phyloP scores from a whole-genome alignment of 108 stramenopile genomes.

The Nitzschia palea region DNA sequence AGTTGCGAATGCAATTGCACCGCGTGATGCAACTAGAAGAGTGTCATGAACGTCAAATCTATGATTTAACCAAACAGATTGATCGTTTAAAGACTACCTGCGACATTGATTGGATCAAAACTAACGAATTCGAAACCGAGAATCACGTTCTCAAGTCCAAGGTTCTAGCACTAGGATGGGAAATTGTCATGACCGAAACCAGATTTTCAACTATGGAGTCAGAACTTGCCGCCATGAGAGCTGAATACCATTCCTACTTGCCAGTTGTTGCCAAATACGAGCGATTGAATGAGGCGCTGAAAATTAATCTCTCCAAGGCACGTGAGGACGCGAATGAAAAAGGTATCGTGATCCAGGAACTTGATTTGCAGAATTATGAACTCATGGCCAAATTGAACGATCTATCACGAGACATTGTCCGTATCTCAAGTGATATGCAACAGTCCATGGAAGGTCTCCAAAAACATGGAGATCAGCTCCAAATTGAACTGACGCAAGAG shows the following conservation, averaged over 20 bases:
- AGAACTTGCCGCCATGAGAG: neutral
- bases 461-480: neutral
- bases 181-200: neutral
- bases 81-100: neutral
- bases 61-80: neutral
- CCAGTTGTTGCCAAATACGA: neutral
- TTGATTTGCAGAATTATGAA: neutral
- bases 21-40: neutral
- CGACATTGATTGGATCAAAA: too few species aligned
- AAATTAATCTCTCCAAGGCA: neutral
- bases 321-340: neutral
- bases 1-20: neutral
- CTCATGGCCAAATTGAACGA: neutral
- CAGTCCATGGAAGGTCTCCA: neutral
- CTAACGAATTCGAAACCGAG: neutral
- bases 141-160: neutral
- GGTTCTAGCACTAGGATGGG: neutral
- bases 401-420: neutral
- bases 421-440: neutral
- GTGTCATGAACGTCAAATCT: neutral
- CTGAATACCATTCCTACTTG: neutral
- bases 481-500: neutral
- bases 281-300: neutral
- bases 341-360: neutral
- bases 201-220: neutral